These are phyloP conservation scores for Backusella morwellensis DNA, from an alignment of 192 early-diverging fungal species.

Conservation along the genomic window DNA sequence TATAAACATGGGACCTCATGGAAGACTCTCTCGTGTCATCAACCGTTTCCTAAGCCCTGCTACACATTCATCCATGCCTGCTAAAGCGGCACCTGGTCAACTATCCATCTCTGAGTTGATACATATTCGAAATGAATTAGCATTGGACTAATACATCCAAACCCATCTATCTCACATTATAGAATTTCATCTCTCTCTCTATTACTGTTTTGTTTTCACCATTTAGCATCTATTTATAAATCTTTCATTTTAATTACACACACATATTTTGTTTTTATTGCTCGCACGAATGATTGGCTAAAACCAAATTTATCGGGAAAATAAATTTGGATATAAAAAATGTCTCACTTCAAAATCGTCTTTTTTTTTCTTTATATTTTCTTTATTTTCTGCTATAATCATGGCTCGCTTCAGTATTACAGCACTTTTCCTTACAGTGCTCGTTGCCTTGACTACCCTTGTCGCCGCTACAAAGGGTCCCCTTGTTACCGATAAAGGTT, in stretches of 20 bases:
- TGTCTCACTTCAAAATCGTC: not conserved
- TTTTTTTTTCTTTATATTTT: conserved; percentile 5
- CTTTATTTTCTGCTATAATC: not conserved
- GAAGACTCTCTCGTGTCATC: conserved; percentile 83
- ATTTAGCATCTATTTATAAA: not conserved
- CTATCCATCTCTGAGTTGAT: conserved; percentile 71
- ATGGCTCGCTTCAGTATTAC: conserved; percentile 24
- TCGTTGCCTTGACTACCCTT: conserved; percentile 19
- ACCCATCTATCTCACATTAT: no score
- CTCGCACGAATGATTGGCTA: not conserved
- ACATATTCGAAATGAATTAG: not conserved
- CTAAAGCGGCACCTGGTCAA: conserved; percentile 89
- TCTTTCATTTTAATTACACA: not conserved
- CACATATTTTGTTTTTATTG: not conserved
- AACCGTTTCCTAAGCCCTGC: conserved; percentile 89
- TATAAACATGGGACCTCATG: conserved; percentile 86
- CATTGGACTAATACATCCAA: not conserved
- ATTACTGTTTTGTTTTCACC: no score
- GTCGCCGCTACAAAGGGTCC: conserved; percentile 61
- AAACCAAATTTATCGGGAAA: not conserved
- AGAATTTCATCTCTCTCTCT: no score
- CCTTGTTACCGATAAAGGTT: conserved; percentile 63
- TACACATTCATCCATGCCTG: conserved; percentile 76
- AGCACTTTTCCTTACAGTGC: conserved; percentile 15
- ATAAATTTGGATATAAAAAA: not conserved